Evolutionary conservation across 2,329 filamentous ascomycete genomes (phyloP).

Genomic region (Colletotrichum sp.): DNA sequence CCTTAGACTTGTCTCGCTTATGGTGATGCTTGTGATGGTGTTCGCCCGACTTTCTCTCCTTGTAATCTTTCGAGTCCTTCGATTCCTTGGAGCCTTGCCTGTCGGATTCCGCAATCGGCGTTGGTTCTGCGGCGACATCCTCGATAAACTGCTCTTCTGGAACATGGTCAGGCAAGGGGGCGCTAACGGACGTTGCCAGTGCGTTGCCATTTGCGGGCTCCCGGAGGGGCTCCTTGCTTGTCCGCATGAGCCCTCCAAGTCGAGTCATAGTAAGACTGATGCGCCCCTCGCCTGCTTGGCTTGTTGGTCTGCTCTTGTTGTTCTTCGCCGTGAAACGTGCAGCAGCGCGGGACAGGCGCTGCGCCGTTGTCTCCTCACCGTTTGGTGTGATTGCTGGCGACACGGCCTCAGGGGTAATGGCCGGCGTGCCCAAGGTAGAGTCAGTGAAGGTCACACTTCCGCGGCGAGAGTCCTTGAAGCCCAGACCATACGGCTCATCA

Average conservation of each 20-base stretch:
- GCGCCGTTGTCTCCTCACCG: conserved; percentile 58
- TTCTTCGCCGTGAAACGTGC: conserved; percentile 55
- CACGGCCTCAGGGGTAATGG: conserved; percentile 37
- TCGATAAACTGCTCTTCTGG: conserved; percentile 23
- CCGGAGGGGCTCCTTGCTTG: conserved; percentile 54
- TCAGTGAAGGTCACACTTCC: conserved; percentile 58
- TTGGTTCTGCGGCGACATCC: conserved; percentile 6
- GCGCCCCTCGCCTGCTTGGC: conserved; percentile 63
- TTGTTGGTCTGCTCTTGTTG: conserved; percentile 59
- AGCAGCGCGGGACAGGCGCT: conserved; percentile 62
- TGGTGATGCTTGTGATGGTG: conserved; percentile 35
- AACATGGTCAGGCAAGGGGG: conserved; percentile 13
- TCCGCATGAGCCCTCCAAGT: conserved; percentile 55
- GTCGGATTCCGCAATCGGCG: background rate
- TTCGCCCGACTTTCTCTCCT: conserved; percentile 18
- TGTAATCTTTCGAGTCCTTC: conserved; percentile 12
- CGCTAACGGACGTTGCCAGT: conserved; percentile 9
- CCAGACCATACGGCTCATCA: conserved; percentile 36
- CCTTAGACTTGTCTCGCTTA: conserved; percentile 42
- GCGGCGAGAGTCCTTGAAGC: conserved; percentile 48
- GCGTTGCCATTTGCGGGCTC: conserved; percentile 27
- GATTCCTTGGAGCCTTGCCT: conserved; percentile 24
- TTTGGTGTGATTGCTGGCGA: conserved; percentile 46
- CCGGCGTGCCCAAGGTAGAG: conserved; percentile 42
- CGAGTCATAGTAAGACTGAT: conserved; percentile 63